Evolutionary conservation across 1,284 basidiomycete species (phyloP).

Genomic region (Athelia sp.): DNA sequence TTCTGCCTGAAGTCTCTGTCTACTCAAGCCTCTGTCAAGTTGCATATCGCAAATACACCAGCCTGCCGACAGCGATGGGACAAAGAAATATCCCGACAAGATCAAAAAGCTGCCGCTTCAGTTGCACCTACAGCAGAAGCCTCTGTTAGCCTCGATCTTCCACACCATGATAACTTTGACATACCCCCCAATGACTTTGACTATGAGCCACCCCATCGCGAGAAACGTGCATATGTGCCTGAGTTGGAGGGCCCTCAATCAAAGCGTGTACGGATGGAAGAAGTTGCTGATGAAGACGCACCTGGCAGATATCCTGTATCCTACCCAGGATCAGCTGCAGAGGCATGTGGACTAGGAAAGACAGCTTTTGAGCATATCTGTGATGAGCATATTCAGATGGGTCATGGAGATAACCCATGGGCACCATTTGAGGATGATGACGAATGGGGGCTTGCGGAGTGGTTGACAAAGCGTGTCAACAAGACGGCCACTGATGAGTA

Average conservation of each 20-base stretch:
- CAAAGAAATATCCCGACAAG: neutral
- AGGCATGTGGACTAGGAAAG: neutral
- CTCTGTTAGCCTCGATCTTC: neutral
- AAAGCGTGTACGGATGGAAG: neutral
- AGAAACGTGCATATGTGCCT: neutral
- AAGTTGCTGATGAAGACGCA: neutral
- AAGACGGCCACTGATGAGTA: conserved; percentile 22
- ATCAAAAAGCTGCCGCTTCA: neutral
- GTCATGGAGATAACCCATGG: conserved; percentile 8
- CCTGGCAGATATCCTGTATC: neutral
- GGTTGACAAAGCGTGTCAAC: conserved; percentile 24
- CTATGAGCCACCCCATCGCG: neutral
- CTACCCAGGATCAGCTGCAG: neutral
- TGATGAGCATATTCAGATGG: conserved; percentile 2
- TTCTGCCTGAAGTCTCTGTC: neutral
- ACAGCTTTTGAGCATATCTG: conserved; percentile 12
- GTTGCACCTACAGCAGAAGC: neutral
- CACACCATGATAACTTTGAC: neutral
- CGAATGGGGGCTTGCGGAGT: conserved; percentile 26
- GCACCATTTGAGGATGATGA: conserved; percentile 19
- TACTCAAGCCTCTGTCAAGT: neutral
- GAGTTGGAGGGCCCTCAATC: neutral
- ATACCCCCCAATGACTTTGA: neutral
- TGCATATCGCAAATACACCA: neutral
- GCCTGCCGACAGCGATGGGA: neutral